phyloP scores from a whole-genome alignment of 805 yeast genomes.

The Blastobotrys attinorum region DNA sequence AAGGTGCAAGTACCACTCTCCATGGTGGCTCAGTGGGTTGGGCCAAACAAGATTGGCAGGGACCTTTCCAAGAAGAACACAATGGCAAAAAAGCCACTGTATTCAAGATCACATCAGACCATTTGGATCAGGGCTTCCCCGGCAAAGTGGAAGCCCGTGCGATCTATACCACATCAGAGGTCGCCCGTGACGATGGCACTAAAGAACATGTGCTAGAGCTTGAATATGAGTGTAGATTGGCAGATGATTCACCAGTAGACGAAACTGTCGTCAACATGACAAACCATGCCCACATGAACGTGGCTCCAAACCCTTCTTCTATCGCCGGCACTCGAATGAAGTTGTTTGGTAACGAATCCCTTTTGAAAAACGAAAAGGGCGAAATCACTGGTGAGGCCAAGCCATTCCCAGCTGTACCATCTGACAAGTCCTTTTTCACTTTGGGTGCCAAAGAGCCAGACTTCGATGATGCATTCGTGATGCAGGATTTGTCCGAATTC shows the following conservation, averaged over 20 bases:
- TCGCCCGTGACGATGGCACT: conserved; percentile 8
- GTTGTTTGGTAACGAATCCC: conserved; percentile 33
- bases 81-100: conserved; percentile 20
- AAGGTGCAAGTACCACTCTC: conserved; percentile 37
- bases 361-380: conserved; percentile 36
- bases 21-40: conserved; percentile 52
- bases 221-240: conserved; percentile 40
- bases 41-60: conserved; percentile 43
- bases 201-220: conserved; percentile 35
- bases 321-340: conserved; percentile 34
- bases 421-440: conserved; percentile 16
- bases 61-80: conserved; percentile 39
- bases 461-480: conserved; percentile 43
- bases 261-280: conserved; percentile 50
- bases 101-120: conserved; percentile 38
- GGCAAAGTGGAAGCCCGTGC: conserved; percentile 44
- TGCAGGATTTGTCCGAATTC: conserved; percentile 16
- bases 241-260: conserved; percentile 28
- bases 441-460: conserved; percentile 29
- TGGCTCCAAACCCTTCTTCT: conserved; percentile 25
- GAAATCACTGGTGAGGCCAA: conserved; percentile 41
- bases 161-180: conserved; percentile 33
- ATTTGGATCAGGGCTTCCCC: conserved; percentile 52
- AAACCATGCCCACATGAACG: conserved; percentile 56
- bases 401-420: conserved; percentile 19